Base-by-base conservation (phyloP, 352 stramenopile species). In the Plasmopara viticola region DNA sequence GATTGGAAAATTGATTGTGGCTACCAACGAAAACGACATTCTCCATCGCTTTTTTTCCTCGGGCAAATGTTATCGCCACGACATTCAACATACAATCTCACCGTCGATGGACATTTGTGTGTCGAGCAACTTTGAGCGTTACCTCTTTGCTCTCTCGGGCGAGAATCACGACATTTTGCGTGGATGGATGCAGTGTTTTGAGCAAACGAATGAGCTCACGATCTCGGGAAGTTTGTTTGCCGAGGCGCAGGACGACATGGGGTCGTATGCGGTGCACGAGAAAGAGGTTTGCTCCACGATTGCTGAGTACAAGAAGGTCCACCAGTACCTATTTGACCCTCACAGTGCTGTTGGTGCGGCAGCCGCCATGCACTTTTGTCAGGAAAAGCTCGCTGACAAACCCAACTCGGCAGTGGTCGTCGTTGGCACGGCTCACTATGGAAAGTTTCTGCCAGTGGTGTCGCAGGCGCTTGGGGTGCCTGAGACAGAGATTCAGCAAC, bases 21-120 rank as follows among this genome's bases (percentile, higher is more conserved):
- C 95, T n/a, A 99, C 95, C 9, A 99, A 99, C 71, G 96, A 99
- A 72, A 99, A 99, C 69, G 95, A 99, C 62, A 99, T 99, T 57
- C 73, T 99, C 18, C 92, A 99, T 70, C 84, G 93, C 45, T 99
- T 99, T 72, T 99, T 99, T 67, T 89, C 82, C 14, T 95, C 85
- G 47, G 97, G 96, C 56, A 94, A 97, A 65, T 99, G 99, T 74
- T 90, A 98, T 52, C 83, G 94, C 44, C 72, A 91, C 60, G 48
- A 69, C 43, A 97, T 98, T 60, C 68, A 90, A 41, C 79, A 97
- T 64, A 98, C 94, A 41, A 95, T 97, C 43, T 96, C 93, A 45
- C 97, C 97, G 33, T 98, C 88, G 2, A 99, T 99, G 96, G 97
- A 99, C 68, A 99, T 99, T 61, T 99, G 94, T 62, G 95, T 99